A percentile compares a stretch with the other conserved stretches of the same genome.
Evolutionary conservation across 1,284 basidiomycete species (phyloP).

Genomic region (Boletus sp.): DNA sequence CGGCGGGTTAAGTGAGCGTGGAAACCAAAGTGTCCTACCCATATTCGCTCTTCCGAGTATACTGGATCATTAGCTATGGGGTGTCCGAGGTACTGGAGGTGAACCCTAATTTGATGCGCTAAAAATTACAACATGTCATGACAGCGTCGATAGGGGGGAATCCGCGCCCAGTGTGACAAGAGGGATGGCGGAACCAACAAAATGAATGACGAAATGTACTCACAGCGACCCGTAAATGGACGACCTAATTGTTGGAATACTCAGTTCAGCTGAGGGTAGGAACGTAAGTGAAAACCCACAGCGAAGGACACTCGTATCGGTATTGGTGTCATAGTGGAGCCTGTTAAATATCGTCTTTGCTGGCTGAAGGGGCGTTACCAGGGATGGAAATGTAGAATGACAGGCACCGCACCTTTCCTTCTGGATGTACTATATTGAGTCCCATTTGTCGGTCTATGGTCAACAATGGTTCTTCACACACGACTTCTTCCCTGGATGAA

Average conservation of each 20-base stretch:
- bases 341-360: constrained; percentile 89
- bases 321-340: constrained; percentile 78
- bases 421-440: constrained; percentile 89
- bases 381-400: background rate
- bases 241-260: constrained; percentile 47
- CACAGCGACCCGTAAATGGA: constrained; percentile 86
- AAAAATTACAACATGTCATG: constrained; percentile 1
- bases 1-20: background rate
- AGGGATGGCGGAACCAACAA: background rate
- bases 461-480: constrained; percentile 84
- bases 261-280: constrained; percentile 9
- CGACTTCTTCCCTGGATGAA: constrained; percentile 61
- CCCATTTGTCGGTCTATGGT: constrained; percentile 96
- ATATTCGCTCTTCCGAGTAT: constrained; percentile 77
- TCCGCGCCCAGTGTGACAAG: background rate
- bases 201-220: constrained; percentile 30
- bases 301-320: constrained; percentile 84
- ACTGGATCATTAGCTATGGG: constrained; percentile 93
- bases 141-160: constrained; percentile 5
- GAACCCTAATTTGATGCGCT: constrained; percentile 96
- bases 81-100: constrained; percentile 91
- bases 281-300: constrained; percentile 49
- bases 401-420: constrained; percentile 70
- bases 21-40: constrained; percentile 48
- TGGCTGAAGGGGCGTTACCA: constrained; percentile 41